A percentile compares a stretch with the other conserved stretches of the same genome.
Evolutionary conservation across 345 rosid genomes (phyloP).

Genomic region (Lagerstroemia speciosa): DNA sequence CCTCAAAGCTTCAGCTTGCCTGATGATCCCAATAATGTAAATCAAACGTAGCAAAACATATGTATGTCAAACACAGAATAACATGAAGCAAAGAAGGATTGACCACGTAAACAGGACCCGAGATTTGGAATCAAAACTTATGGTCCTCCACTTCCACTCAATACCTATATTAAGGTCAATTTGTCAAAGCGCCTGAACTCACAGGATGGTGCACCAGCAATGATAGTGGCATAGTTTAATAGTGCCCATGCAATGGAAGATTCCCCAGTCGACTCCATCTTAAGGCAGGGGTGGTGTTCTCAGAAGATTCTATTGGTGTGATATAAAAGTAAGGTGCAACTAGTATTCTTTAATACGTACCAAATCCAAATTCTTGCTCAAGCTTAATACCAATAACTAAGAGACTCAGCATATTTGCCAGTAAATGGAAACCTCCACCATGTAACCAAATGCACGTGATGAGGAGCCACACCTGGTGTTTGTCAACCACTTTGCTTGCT

Average conservation of each 20-base stretch:
- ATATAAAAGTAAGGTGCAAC: not conserved
- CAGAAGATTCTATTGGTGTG: not conserved
- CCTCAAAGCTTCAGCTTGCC: not conserved
- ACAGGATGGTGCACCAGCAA: not conserved
- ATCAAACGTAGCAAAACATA: not conserved
- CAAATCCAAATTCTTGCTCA: conserved; percentile 85
- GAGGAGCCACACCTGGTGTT: conserved; percentile 76
- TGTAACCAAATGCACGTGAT: conserved; percentile 85
- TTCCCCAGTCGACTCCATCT: not conserved
- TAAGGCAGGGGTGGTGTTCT: not conserved
- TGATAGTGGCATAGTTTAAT: not conserved
- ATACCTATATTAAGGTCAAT: not conserved
- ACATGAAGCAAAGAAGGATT: not conserved
- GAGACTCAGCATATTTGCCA: conserved; percentile 87
- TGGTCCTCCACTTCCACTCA: not conserved
- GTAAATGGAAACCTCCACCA: conserved; percentile 73
- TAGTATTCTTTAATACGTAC: conserved; percentile 28
- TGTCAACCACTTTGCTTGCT: conserved; percentile 48
- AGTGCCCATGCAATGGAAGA: not conserved
- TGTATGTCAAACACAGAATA: not conserved
- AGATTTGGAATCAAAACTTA: not conserved
- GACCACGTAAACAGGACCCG: not conserved
- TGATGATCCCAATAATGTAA: not conserved
- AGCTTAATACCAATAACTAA: conserved; percentile 74
- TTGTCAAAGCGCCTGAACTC: not conserved